Base-by-base conservation (phyloP, 2,329 filamentous ascomycete genomes). In the Hypoxylon sp. region DNA sequence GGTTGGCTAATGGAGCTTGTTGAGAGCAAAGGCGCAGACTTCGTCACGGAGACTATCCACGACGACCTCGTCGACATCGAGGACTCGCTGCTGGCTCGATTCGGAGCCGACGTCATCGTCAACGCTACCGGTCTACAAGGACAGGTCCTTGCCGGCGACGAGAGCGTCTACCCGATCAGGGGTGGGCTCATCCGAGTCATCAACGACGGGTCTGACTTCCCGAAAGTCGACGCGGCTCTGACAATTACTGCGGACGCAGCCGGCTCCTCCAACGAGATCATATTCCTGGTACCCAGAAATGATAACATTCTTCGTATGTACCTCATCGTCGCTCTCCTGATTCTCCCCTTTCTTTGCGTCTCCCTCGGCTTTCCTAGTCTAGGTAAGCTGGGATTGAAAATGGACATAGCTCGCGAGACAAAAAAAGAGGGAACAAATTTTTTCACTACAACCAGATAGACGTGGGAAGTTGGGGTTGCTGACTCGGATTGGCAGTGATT, bases 281-380 rank as follows among this genome's bases (percentile, higher is more conserved):
- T 78, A 13, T 78, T 79, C 60, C 69, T 79, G 6, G 75, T 79
- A 7, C 77, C 77, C 5, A 70, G 77, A 15, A 78, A 78, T 58
- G 77, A 79, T 62, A 73, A 76, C 57, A 77, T 77, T 46, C 70
- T 79, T 10, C 66, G 61, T 64, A 62, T 59, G 61, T 37, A 46
- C 35, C 46, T 50, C 48, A 47, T 48, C 4, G 43, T 15, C 15
- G 6, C 17, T 35, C 9, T 13, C 11, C 18, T 17, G 11, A 20
- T 9, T 11, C 31, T 35, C 20, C 33, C 29, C 18, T 33, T 13
- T 42, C 31, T 15, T 35, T 35, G n/a, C n/a, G 15, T 15, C 3
- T 45, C 20, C 24, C 46, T 24, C 26, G 48, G 15, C 45, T 48
- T 52, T 21, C 35, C 45, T 20, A 13, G 24, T n/a, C 31, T 8